Base-by-base conservation (phyloP, 2,329 filamentous ascomycete species). In the Pseudogymnoascus sp. region DNA sequence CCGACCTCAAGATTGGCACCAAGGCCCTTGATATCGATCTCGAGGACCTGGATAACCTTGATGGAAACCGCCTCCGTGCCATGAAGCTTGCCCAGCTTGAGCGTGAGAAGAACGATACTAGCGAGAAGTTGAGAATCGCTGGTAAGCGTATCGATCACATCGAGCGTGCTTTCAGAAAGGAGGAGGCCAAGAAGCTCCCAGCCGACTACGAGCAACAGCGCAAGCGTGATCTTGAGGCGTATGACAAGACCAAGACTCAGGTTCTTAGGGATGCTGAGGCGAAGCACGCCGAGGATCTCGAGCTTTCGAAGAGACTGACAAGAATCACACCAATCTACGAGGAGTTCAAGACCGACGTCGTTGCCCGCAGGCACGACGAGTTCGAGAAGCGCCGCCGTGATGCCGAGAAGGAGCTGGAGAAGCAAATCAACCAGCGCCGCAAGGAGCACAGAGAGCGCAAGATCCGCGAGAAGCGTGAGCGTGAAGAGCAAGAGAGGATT, bases 91-190 rank as follows among this genome's bases (percentile, higher is more conserved):
- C 90, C 64, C 93, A 96, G 76, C 85, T 99, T 9, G 94, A 97
- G 79, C 92, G 93, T 70, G 94, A 97, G 81, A 99, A 97, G 87
- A 96, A 93, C 72, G 92, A 94, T 72, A 87, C 97, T 68, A 90
- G 89, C 66, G 92, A 97, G 77, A 91, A 89, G 74, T 85, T 97
- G 60, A 88, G 92, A 70, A 86, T 96, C 70, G 95, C 92, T 64
- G 91, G 89, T 74, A 97, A 97, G 85, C 89, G 94, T 67, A 90
- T 97, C 70, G 94, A 99, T 73, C 93, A 99, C 77, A 80, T 99
- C 69, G 94, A 99, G 80, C 90, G 94, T 79, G 94, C 94, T 37
- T 95, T 95, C 83, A 88, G 94, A 71, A 90, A 93, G 75, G 94
- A 97, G 78, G 94, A 99, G 77, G 79, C 88, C 72, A 96, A 97